Base-by-base conservation (phyloP, 2,329 filamentous ascomycete species). In the Aspergillus felis region DNA sequence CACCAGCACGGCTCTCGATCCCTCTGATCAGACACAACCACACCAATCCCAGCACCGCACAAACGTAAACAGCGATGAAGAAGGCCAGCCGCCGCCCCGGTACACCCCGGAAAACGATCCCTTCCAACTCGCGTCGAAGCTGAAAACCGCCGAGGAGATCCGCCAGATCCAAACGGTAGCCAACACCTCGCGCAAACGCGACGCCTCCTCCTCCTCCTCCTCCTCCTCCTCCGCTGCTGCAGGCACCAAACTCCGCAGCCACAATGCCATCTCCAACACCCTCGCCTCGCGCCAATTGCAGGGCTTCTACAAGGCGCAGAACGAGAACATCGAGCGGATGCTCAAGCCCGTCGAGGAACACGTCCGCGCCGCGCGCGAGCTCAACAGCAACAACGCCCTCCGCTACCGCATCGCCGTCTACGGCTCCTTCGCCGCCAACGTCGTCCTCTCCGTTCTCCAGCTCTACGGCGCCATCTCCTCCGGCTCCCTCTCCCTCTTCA, bases 271-370 rank as follows among this genome's bases (percentile, higher is more conserved):
- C n/a, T 47, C 6, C 20, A 17, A 24, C 6, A 44, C 57, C 10
- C 27, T 61, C 8, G 47, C 51, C 46, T 62, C 58, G 58, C 66
- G 59, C 55, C 60, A 50, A 68, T 73, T 97, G 17, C 83, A 89
- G 68, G 84, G 85, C 52, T 97, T 97, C 78, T 97, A 97, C 80
- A 84, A 91, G 71, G 82, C 82, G 29, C 93, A 99, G 72, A 99
- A 99, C 72, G 90, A 92, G 72, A 92, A 91, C 66, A 99, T 99
- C 64, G 86, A 96, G 78, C 86, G 91, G 10, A 84, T 97, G 76
- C 82, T 97, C 63, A 97, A 96, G 78, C 88, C 90, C 2, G 93
- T 97, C 2, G 91, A 96, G 69, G 91, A 97, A 70, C 94, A 97
- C 76, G 82, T 89, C 20, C 86, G 87, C 38, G 87, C 91, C 50